These are phyloP conservation scores for Marasmius tenuissimus DNA, from an alignment of 1,284 basidiomycete species.

Conservation along the genomic window DNA sequence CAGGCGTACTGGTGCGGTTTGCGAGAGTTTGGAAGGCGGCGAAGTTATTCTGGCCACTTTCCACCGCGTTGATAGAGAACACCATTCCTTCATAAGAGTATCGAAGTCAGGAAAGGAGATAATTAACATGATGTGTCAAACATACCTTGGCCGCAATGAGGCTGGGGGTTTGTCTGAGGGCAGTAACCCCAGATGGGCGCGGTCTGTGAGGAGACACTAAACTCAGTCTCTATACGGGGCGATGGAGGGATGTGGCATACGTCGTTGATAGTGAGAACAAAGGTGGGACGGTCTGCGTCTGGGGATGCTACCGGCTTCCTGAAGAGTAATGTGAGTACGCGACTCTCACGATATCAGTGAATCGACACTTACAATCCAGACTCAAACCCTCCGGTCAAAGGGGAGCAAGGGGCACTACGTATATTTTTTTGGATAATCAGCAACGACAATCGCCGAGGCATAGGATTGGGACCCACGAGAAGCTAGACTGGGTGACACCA, in stretches of 20 bases:
- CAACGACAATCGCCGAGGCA: not conserved
- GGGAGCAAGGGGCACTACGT: conserved; percentile 6
- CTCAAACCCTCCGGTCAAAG: conserved; percentile 39
- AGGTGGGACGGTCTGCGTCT: conserved; percentile 44
- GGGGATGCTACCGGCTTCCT: conserved; percentile 28
- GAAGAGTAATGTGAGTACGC: not conserved
- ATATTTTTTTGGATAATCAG: not conserved
- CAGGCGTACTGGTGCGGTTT: conserved; percentile 14
- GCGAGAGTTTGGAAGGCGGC: conserved; percentile 39
- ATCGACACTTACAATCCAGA: conserved; percentile 46
- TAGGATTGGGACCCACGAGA: conserved; percentile 25
- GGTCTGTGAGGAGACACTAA: conserved; percentile 25
- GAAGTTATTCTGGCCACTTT: conserved; percentile 44
- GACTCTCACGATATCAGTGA: not conserved
- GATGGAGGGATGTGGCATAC: conserved; percentile 27
- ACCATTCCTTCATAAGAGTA: conserved; percentile 10
- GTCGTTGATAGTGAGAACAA: conserved; percentile 54
- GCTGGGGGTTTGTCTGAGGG: conserved; percentile 31
- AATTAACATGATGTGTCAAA: not conserved
- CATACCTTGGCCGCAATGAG: conserved; percentile 34
- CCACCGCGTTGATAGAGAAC: conserved; percentile 44
- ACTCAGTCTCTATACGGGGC: not conserved
- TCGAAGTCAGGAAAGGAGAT: not conserved
- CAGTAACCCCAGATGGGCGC: conserved; percentile 54
- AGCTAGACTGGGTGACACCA: conserved; percentile 62